Conservation (phyloP, 768 basidiomycete species). For the Lactarius psammicola region DNA sequence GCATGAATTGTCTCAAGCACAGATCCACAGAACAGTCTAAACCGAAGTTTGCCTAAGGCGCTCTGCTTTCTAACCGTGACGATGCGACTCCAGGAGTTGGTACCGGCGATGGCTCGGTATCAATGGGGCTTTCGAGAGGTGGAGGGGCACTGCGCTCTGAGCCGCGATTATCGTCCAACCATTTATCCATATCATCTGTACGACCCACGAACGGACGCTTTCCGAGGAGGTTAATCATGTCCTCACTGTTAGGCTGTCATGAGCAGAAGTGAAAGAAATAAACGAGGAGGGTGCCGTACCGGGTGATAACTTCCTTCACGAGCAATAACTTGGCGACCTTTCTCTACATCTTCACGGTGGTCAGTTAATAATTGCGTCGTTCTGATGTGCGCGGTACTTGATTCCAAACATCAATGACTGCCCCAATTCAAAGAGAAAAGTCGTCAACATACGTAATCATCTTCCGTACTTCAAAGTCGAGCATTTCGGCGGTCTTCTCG, state of each 20-base stretch:
- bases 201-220: slow-evolving; percentile 77
- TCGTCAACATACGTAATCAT: slow-evolving; percentile 72
- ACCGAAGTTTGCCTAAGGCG: slow-evolving; percentile 15
- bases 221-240: slow-evolving; percentile 81
- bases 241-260: slow-evolving; percentile 53
- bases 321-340: slow-evolving; percentile 86
- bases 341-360: slow-evolving; percentile 86
- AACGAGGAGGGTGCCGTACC: slow-evolving; percentile 47
- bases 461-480: slow-evolving; percentile 88
- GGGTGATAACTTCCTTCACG: slow-evolving; percentile 94
- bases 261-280: neutral
- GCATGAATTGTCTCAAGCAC: slow-evolving; percentile 3
- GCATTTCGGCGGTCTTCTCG: slow-evolving; percentile 93
- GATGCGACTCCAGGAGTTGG: slow-evolving; percentile 53
- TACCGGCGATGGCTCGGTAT: slow-evolving; percentile 36
- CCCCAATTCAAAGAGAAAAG: neutral
- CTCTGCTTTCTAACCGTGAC: slow-evolving; percentile 38
- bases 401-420: slow-evolving; percentile 19
- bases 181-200: slow-evolving; percentile 94
- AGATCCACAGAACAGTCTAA: slow-evolving; percentile 12
- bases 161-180: slow-evolving; percentile 80
- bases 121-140: slow-evolving; percentile 47
- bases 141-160: slow-evolving; percentile 61
- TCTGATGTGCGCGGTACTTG: slow-evolving; percentile 72
- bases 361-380: slow-evolving; percentile 78